Evolutionary conservation across 73 alveolate species (phyloP), one percentile per base, ranked within the genome.

Genomic region (Urostyla sp.): DNA sequence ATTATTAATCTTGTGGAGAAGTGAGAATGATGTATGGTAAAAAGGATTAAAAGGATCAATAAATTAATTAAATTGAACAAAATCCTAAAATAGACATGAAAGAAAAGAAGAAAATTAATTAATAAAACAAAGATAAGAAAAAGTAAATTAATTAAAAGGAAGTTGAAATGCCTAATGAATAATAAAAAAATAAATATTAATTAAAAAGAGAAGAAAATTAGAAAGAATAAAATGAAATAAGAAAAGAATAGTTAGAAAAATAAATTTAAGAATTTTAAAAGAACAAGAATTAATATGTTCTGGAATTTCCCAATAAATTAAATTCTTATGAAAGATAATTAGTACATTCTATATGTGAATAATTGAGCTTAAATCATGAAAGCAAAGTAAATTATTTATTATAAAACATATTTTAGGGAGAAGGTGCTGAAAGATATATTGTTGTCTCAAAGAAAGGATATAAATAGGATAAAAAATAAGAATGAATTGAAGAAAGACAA

Each of bases 1-100:
- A 94, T 81, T 96, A 92, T 80, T 49, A 77, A 54, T 98, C 91
- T 43, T 92, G 81, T 82, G 90, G 89, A 28, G 94, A 84, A 23
- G 87, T 78, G 23, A 85, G 94, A 72, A 82, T 93, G 59, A 95
- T 89, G 72, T 90, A 80, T 49, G 95, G 89, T 32, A 85, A 74
- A 48, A 57, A 74, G n/a, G n/a, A n/a, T n/a, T n/a, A n/a, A n/a
- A n/a, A n/a, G n/a, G n/a, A n/a, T n/a, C n/a, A n/a, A 38, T 67
- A 67, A 49, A 84, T 54, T 30, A 61, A 57, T 49, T 85, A 77
- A 56, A 77, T 58, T 23, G 80, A 83, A 34, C 49, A 78, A 67
- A 51, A 80, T 31, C 37, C 72, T n/a, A 87, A 85, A 52, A 38
- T 91, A 48, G 57, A 67, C 46, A 28, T 35, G 28, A 72, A 84